Evolutionary conservation across 2,329 filamentous ascomycete species (phyloP), one percentile per base, ranked within the genome.

Genomic region (Trichophyton verrucosum): DNA sequence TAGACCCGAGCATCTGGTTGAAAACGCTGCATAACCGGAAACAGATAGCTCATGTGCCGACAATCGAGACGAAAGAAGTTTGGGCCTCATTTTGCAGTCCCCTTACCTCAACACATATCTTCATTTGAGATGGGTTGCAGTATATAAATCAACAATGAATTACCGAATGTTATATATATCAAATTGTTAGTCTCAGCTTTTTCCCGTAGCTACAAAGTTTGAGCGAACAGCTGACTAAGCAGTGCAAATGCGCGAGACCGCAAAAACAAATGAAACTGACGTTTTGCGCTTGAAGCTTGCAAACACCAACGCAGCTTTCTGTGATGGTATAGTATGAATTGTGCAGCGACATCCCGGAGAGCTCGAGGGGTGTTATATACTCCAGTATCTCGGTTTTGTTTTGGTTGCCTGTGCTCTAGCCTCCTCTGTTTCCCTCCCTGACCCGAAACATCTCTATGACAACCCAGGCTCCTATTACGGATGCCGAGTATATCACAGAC

Each of bases 401-500:
- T 51, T 13, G n/a, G 17, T n/a, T 6, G n/a, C 17, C 27, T 55
- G 20, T 7, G 11, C 27, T 27, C 47, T 53, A 15, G n/a, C 7
- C 20, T 9, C 47, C 51, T 20, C 13, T 36, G 33, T 17, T 38
- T 36, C 27, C 27, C 24, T 27, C 24, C 17, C 49, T 53, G 17
- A 24, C 20, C n/a, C 51, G 8, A 55, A 33, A 55, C 51, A 55
- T 61, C 74, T 75, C 74, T 76, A 76, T 76, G 74, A 76, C 72
- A 69, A 74, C 74, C 67, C 72, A 72, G 65, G 73, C 74, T 74
- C 72, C 69, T 68, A 74, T 72, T 69, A 72, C 73, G 71, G 74
- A 76, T 76, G 74, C 74, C 69, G 74, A 75, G 71, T 71, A 74
- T 71, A 73, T 76, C 72, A 72, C 73, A 72, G 73, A 76, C 72